phyloP scores from a whole-genome alignment of 495 filamentous ascomycete species.

The Tuber microsphaerosporum region DNA sequence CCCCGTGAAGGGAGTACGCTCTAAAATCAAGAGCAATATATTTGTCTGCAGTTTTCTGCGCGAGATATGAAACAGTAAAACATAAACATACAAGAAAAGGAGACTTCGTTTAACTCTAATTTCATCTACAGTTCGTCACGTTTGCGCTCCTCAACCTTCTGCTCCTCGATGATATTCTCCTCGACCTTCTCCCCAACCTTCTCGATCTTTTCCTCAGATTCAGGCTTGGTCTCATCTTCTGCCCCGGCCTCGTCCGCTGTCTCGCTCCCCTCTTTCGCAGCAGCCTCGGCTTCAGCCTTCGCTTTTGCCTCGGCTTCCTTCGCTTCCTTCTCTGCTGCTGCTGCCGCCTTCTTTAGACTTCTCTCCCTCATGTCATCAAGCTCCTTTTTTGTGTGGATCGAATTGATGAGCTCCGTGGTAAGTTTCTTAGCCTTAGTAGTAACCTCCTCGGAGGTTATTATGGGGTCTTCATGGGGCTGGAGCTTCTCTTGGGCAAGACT shows the following conservation, averaged over 20 bases:
- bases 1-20: background rate
- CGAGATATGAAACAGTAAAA: background rate
- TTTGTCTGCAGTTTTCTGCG: background rate
- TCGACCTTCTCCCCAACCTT: conserved; percentile 48
- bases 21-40: background rate
- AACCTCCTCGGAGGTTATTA: conserved; percentile 61
- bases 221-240: conserved; percentile 39
- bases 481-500: conserved; percentile 62
- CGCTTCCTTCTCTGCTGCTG: conserved; percentile 46
- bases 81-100: conserved; percentile 2
- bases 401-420: conserved; percentile 58
- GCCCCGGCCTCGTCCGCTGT: conserved; percentile 37
- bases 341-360: conserved; percentile 45
- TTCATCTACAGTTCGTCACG: conserved; percentile 51
- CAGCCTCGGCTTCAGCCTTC: conserved; percentile 15
- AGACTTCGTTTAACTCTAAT: background rate
- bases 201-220: conserved; percentile 44
- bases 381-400: conserved; percentile 50
- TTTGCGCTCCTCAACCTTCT: conserved; percentile 41
- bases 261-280: conserved; percentile 2
- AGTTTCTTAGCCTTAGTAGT: conserved; percentile 54
- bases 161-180: conserved; percentile 43
- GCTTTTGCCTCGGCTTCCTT: conserved; percentile 41
- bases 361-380: conserved; percentile 44
- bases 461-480: conserved; percentile 60